Conservation (phyloP, 1,284 basidiomycete species). For the Rugosomyces carneus region DNA sequence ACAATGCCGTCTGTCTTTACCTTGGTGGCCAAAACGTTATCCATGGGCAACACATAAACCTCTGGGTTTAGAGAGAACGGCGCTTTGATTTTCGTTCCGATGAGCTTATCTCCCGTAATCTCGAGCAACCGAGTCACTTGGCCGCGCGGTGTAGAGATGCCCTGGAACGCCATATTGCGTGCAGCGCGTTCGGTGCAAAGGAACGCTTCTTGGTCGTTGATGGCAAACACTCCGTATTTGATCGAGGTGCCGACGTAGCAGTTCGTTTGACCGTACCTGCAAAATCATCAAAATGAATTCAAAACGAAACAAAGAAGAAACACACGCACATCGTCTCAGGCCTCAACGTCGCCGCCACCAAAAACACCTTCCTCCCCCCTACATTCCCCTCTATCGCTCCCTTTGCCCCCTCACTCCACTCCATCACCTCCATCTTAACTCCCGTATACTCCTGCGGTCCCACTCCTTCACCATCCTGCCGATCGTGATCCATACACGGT, state of each 20-base stretch:
- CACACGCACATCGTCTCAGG: slow-evolving; percentile 95
- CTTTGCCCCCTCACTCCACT: slow-evolving; percentile 69
- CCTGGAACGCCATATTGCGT: slow-evolving; percentile 98
- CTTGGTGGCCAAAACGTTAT: slow-evolving; percentile 92
- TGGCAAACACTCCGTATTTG: slow-evolving; percentile 90
- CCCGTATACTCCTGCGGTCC: slow-evolving; percentile 97
- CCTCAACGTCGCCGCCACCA: slow-evolving; percentile 93
- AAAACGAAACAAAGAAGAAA: no score
- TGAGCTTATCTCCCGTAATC: slow-evolving; percentile 72
- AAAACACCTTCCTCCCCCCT: slow-evolving; percentile 77
- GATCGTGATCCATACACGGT: slow-evolving; percentile 99
- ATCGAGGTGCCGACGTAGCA: slow-evolving; percentile 92
- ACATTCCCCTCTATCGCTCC: slow-evolving; percentile 61
- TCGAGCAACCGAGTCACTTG: slow-evolving; percentile 70
- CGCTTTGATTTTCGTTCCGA: slow-evolving; percentile 90
- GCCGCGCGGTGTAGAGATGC: slow-evolving; percentile 66
- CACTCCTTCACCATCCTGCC: slow-evolving; percentile 90
- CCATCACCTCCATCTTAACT: slow-evolving; percentile 90
- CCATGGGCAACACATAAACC: slow-evolving; percentile 98
- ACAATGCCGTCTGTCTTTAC: slow-evolving; percentile 77
- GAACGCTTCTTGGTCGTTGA: slow-evolving; percentile 84
- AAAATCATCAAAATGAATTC: no score
- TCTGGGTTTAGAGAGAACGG: slow-evolving; percentile 81
- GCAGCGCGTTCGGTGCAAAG: slow-evolving; percentile 88
- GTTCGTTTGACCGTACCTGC: slow-evolving; percentile 97